Evolutionary conservation across 176 grass and related monocot genomes (phyloP), one percentile per base, ranked within the genome.

Genomic region (Otatea glauca): DNA sequence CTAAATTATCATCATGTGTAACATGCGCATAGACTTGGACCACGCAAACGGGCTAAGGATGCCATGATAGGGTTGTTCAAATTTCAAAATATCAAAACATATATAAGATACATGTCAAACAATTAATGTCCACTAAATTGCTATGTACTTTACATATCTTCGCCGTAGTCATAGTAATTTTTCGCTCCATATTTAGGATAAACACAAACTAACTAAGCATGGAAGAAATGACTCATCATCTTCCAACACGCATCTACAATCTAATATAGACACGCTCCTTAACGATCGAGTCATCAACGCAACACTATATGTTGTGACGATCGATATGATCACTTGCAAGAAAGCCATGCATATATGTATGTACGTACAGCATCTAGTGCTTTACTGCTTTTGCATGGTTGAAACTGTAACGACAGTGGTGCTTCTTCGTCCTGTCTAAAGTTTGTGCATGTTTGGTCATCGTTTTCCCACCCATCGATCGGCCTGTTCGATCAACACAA

Each of bases 401-500:
- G 74, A 86, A 86, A 48, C 41, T 23, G 68, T 60, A 83, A 83
- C 29, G 29, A 29, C 79, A 83, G 79, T 74, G 32, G 27, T 7
- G 49, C 25, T 78, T 43, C 73, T 72, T 86, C 88, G 27, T 64
- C 66, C 38, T 0, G 47, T 90, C 67, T 60, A 83, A 83, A 90
- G 73, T 14, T 16, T 12, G 3, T 54, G 9, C 32, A 37, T 35
- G 37, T 29, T 51, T 37, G 45, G 44, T 70, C 74, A 62, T 43
- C 82, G 76, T 78, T 86, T 90, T 83, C 65, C 65, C 39, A 61
- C 65, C 24, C 56, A 39, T 50, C 21, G 47, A 50, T 27, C 10
- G 43, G 0, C 43, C 29, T 70, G 86, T 82, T 76, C 60, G 48
- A 50, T 50, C 58, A 61, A 13, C 59, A 4, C 60, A 21, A 15